phyloP scores from a whole-genome alignment of 2,329 filamentous ascomycete species.

The Colletotrichum nymphaeae region DNA sequence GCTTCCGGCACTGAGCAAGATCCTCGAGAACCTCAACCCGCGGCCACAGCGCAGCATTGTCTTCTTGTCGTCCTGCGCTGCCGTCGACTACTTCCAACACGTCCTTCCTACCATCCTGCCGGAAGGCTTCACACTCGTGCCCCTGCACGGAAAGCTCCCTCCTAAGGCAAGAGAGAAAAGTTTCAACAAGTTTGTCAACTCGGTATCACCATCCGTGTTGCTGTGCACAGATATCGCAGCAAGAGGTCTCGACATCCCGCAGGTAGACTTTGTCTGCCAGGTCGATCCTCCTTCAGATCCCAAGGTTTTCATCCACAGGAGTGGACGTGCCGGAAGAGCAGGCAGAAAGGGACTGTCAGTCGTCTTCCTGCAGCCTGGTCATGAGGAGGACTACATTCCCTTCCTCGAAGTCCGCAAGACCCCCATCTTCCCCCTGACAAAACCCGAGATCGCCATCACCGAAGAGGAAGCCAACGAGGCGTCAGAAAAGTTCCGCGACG shows the following conservation, averaged over 20 bases:
- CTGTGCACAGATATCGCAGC: conserved; percentile 94
- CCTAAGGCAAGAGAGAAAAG: conserved; percentile 90
- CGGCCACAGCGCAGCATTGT: conserved; percentile 87
- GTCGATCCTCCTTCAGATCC: conserved; percentile 86
- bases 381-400: conserved; percentile 89
- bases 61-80: conserved; percentile 93
- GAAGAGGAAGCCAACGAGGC: conserved; percentile 69
- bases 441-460: conserved; percentile 67
- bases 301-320: conserved; percentile 94
- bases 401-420: conserved; percentile 91
- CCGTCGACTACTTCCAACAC: conserved; percentile 93
- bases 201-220: conserved; percentile 81
- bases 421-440: conserved; percentile 74
- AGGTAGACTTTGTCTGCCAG: conserved; percentile 91
- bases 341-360: conserved; percentile 87
- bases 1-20: conserved; percentile 76
- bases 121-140: conserved; percentile 75
- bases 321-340: conserved; percentile 90
- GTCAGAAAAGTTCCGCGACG: conserved; percentile 70
- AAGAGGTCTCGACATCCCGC: conserved; percentile 89
- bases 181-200: conserved; percentile 81
- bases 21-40: conserved; percentile 77
- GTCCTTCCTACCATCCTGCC: conserved; percentile 81
- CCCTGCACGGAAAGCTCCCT: conserved; percentile 92
- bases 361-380: conserved; percentile 84